Conservation (phyloP, 2,329 filamentous ascomycete genomes). For the Drechslerella dactyloides region DNA sequence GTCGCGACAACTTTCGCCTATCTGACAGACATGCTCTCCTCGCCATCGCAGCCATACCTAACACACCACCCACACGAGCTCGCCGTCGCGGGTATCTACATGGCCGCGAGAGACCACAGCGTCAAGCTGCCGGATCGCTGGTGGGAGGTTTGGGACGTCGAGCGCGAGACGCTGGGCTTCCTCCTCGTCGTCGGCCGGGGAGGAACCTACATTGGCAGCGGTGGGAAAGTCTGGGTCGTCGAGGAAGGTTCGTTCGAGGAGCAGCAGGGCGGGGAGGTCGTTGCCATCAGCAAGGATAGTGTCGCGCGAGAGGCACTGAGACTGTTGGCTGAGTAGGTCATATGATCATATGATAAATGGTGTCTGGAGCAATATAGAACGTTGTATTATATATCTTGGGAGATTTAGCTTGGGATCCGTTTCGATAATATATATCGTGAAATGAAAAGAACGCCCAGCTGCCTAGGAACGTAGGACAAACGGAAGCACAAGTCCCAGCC, state of each 20-base stretch:
- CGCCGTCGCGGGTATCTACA: conserved; percentile 86
- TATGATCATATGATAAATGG: background rate
- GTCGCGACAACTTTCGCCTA: conserved; percentile 73
- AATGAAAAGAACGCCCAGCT: too few species aligned
- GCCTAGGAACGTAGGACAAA: too few species aligned
- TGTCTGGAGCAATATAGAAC: too few species aligned
- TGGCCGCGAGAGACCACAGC: conserved; percentile 77
- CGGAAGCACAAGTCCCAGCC: too few species aligned
- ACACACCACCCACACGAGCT: conserved; percentile 88
- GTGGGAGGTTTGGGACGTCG: conserved; percentile 99
- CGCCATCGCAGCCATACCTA: conserved; percentile 85
- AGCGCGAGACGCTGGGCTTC: conserved; percentile 92
- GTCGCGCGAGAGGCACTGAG: conserved; percentile 25
- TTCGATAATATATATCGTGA: too few species aligned
- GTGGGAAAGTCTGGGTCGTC: conserved; percentile 29
- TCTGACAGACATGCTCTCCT: conserved; percentile 84
- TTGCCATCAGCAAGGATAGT: conserved; percentile 27
- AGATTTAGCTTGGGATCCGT: too few species aligned
- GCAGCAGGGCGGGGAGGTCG: conserved; percentile 17
- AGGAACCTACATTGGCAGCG: conserved; percentile 18
- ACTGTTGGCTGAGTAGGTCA: conserved; percentile 8
- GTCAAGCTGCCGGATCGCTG: conserved; percentile 85
- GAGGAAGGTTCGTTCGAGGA: conserved; percentile 34
- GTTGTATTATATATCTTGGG: too few species aligned
- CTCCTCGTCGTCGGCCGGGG: conserved; percentile 69